These are phyloP conservation scores for Penicillium brevicompactum DNA, from an alignment of 2,329 filamentous ascomycete genomes.

Conservation along the genomic window DNA sequence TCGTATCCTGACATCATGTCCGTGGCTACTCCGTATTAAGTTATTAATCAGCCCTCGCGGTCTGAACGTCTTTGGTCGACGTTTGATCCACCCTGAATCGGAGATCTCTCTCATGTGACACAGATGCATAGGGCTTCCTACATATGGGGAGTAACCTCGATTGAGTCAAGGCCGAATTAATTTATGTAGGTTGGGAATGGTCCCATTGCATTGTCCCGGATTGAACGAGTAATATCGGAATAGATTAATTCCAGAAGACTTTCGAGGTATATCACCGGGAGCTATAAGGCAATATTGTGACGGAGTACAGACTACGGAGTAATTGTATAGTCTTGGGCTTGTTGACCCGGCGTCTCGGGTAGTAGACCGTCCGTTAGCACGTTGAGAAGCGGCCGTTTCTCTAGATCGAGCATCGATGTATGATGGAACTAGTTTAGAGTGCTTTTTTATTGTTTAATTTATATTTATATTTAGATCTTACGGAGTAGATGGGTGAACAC, in stretches of 20 bases:
- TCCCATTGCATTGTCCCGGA: neutral
- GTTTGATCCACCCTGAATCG: conserved; percentile 13
- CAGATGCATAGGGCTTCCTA: neutral
- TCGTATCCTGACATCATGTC: conserved; percentile 15
- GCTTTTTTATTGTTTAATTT: neutral
- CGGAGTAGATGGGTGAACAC: too few relatives aligned
- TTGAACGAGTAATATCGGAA: neutral
- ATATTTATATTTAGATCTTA: neutral
- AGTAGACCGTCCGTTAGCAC: conserved; percentile 4
- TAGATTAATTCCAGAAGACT: conserved; percentile 1
- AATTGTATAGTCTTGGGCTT: neutral
- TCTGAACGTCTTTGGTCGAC: conserved; percentile 10
- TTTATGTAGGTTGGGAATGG: neutral
- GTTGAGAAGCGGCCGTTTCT: conserved; percentile 7
- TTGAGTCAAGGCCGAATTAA: neutral
- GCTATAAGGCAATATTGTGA: neutral
- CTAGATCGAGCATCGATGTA: conserved; percentile 6
- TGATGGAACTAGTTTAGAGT: neutral
- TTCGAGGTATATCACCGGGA: neutral
- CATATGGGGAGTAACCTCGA: neutral
- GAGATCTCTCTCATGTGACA: conserved; percentile 20
- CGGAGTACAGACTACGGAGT: neutral
- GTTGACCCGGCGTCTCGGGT: neutral
- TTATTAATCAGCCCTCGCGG: conserved; percentile 10
- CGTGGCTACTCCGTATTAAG: neutral